phyloP scores from a whole-genome alignment of 1,139 yeast species.

The Magnusiomyces fungicola region DNA sequence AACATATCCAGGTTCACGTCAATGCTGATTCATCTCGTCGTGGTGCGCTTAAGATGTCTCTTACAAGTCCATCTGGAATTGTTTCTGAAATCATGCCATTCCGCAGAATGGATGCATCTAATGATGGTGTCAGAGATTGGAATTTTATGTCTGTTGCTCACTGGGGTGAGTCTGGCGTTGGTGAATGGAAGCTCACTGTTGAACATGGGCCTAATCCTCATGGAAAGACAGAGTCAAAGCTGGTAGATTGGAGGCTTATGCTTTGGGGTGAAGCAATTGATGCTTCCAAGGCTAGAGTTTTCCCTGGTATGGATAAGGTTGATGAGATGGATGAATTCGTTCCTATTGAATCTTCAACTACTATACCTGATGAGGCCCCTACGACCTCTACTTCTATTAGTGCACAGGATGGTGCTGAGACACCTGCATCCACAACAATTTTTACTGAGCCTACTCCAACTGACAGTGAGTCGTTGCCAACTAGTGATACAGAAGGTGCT shows the following conservation, averaged over 20 bases:
- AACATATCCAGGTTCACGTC: slow-evolving; percentile 80
- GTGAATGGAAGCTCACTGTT: slow-evolving; percentile 76
- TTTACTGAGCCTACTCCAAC: background rate
- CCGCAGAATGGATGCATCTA: slow-evolving; percentile 51
- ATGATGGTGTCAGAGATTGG: slow-evolving; percentile 70
- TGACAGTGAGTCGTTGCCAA: slow-evolving; percentile 2
- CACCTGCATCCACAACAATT: background rate
- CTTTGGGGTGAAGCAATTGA: slow-evolving; percentile 77
- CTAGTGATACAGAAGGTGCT: background rate
- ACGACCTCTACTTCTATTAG: slow-evolving; percentile 5
- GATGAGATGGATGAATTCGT: slow-evolving; percentile 9
- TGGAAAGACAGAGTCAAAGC: slow-evolving; percentile 30
- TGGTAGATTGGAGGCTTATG: slow-evolving; percentile 67
- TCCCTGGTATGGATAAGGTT: slow-evolving; percentile 29
- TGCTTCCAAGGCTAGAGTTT: slow-evolving; percentile 48
- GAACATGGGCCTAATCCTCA: slow-evolving; percentile 35
- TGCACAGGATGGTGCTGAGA: background rate
- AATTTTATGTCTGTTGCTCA: slow-evolving; percentile 97
- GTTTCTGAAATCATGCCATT: slow-evolving; percentile 68
- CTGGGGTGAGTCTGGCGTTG: slow-evolving; percentile 86
- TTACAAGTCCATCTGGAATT: slow-evolving; percentile 71
- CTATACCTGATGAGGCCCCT: slow-evolving; percentile 11
- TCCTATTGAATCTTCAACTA: slow-evolving; percentile 10
- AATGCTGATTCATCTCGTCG: slow-evolving; percentile 58
- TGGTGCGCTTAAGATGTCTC: slow-evolving; percentile 60